Evolutionary conservation across 306 rosid genomes (phyloP), one percentile per base, ranked within the genome.

Genomic region (Macrotyloma uniflorum): DNA sequence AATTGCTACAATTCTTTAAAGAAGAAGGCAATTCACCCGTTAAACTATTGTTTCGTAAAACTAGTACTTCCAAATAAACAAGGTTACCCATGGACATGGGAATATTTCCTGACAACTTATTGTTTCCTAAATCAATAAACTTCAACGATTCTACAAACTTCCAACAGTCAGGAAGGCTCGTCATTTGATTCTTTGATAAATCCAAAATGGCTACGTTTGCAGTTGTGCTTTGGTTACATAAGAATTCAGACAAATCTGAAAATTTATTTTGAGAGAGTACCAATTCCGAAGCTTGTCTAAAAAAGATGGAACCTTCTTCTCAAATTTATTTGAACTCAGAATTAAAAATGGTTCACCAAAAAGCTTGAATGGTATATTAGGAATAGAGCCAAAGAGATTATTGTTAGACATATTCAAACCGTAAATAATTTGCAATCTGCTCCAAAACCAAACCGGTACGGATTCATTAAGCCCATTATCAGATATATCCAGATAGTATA

Each of bases 1-100:
- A 49, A 0, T 62, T 1, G 14, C n/a, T 14, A 32, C 51, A 82
- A n/a, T 76, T 76, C 54, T 15, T 55, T 1, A 82, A 30, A 8
- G 63, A 50, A n/a, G n/a, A n/a, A n/a, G n/a, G n/a, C n/a, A 82
- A 36, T 70, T 61, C 45, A 19, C 79, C 85, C 7, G 7, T 45
- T 16, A 82, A 76, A 6, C 8, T 59, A 28, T 82, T 82, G 0
- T 59, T 75, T 49, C 49, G 18, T 1, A 76, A 75, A 40, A 69
- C 32, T 58, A 69, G 50, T 0, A 11, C 49, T 28, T 73, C 1
- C 46, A 80, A 30, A 5, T 55, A 2, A 36, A 15, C 13, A 9
- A 80, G 70, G 53, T 16, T 11, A 4, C 75, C 75, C n/a, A 74
- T 42, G 7, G 84, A 73, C 6, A 22, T 2, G 19, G 84, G 79